Evolutionary conservation across 169 alveolate species (phyloP).

Genomic region (Plasmodium fragile): DNA sequence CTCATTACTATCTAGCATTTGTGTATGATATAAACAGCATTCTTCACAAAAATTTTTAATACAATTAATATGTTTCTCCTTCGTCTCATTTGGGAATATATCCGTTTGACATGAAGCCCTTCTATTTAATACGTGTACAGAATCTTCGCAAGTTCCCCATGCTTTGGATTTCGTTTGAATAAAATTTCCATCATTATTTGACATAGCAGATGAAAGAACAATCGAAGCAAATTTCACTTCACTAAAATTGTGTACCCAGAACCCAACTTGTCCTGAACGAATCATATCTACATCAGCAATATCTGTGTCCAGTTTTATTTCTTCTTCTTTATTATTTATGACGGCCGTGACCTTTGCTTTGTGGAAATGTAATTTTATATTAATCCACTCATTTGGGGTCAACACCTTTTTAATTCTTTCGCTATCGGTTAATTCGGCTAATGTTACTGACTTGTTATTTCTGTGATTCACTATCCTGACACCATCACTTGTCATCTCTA

Average conservation of each 20-base stretch:
- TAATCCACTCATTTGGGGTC: constrained; percentile 76
- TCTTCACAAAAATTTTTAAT: constrained; percentile 81
- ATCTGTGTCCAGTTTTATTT: constrained; percentile 71
- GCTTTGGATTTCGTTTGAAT: constrained; percentile 71
- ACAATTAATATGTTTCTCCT: constrained; percentile 78
- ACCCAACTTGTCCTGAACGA: constrained; percentile 79
- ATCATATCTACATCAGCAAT: constrained; percentile 63
- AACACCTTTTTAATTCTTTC: constrained; percentile 76
- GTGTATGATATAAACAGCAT: constrained; percentile 84
- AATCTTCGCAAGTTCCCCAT: constrained; percentile 84
- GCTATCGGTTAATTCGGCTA: constrained; percentile 78
- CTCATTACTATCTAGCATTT: constrained; percentile 80
- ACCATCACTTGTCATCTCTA: constrained; percentile 21
- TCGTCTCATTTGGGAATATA: constrained; percentile 77
- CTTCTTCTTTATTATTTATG: constrained; percentile 70
- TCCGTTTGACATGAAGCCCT: constrained; percentile 78
- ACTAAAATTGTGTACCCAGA: constrained; percentile 34
- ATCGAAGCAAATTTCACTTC: constrained; percentile 79
- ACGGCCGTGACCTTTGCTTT: constrained; percentile 77
- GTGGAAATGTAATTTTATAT: constrained; percentile 74
- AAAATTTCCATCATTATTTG: constrained; percentile 29
- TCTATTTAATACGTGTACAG: constrained; percentile 80
- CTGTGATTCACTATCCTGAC: constrained; percentile 42
- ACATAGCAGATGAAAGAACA: constrained; percentile 14
- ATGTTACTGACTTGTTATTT: constrained; percentile 70